These are phyloP conservation scores for Cutaneotrichosporon sp. DNA, from an alignment of 1,284 basidiomycete genomes.

Conservation along the genomic window DNA sequence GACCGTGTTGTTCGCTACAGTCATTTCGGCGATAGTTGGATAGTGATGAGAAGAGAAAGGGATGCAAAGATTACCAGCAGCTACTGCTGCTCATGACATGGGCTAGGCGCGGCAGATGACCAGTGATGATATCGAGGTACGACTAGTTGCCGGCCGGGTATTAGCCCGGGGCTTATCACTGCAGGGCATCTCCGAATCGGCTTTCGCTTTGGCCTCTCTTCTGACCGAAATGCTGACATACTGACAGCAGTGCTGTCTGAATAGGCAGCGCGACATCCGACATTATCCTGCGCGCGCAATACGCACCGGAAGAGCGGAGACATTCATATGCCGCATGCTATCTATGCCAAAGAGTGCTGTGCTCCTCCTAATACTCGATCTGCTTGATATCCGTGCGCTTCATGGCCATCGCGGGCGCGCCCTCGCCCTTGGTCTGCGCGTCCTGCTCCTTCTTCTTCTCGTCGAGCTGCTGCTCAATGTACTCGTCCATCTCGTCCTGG, in stretches of 20 bases:
- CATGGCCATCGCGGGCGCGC: neutral
- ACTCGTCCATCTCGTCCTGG: conserved; percentile 89
- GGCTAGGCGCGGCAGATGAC: too few relatives aligned
- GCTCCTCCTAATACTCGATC: conserved; percentile 1
- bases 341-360: conserved; percentile 7
- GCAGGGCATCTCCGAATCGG: conserved; percentile 1
- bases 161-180: conserved; percentile 7
- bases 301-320: conserved; percentile 12
- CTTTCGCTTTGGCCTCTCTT: neutral
- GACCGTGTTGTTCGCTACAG: neutral
- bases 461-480: conserved; percentile 64
- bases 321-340: conserved; percentile 13
- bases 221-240: neutral
- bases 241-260: neutral
- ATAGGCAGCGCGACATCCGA: neutral
- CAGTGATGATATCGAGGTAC: neutral
- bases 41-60: too few relatives aligned
- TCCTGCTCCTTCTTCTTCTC: conserved; percentile 34
- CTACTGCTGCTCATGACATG: too few relatives aligned
- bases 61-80: too few relatives aligned
- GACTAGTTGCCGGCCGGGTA: neutral
- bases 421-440: conserved; percentile 7
- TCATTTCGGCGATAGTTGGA: too few relatives aligned
- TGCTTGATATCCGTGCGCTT: conserved; percentile 5
- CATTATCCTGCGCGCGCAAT: neutral